These are phyloP conservation scores for Corrigiola litoralis DNA, from an alignment of 179 eudicot genomes.

Conservation along the genomic window DNA sequence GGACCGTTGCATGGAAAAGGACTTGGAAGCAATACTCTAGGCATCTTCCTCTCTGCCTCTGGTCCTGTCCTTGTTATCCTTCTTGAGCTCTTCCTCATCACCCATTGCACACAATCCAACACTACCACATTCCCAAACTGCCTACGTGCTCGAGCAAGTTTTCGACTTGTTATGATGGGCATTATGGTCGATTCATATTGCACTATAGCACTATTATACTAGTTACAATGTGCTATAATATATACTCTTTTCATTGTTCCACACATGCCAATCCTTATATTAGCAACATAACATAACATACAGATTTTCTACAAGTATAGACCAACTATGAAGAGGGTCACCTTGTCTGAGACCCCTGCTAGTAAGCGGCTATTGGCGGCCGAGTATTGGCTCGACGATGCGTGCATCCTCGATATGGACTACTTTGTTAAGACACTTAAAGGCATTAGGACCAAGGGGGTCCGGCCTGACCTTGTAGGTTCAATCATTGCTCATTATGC, in stretches of 20 bases:
- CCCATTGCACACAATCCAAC: constrained; percentile 16
- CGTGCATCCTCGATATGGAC: constrained; percentile 58
- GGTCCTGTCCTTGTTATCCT: constrained; percentile 24
- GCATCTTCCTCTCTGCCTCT: neutral
- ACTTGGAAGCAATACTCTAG: neutral
- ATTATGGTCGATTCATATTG: neutral
- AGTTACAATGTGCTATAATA: neutral
- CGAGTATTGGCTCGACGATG: constrained; percentile 51
- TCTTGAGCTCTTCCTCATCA: constrained; percentile 26
- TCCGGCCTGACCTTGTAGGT: constrained; percentile 69
- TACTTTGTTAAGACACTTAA: constrained; percentile 68
- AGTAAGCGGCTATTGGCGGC: constrained; percentile 9
- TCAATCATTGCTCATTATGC: constrained; percentile 81
- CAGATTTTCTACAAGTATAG: neutral
- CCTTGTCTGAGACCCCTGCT: constrained; percentile 22
- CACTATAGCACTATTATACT: neutral
- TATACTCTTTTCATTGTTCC: neutral
- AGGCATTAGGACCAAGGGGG: constrained; percentile 58
- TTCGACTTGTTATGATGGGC: neutral
- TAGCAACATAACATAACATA: neutral
- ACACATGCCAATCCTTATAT: neutral
- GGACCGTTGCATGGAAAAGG: constrained; percentile 14
- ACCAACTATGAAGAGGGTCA: constrained; percentile 19
- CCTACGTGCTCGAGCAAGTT: neutral
- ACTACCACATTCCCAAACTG: constrained; percentile 3